Evolutionary conservation across 2,329 filamentous ascomycete genomes (phyloP).

Genomic region (Xylaria sp.): DNA sequence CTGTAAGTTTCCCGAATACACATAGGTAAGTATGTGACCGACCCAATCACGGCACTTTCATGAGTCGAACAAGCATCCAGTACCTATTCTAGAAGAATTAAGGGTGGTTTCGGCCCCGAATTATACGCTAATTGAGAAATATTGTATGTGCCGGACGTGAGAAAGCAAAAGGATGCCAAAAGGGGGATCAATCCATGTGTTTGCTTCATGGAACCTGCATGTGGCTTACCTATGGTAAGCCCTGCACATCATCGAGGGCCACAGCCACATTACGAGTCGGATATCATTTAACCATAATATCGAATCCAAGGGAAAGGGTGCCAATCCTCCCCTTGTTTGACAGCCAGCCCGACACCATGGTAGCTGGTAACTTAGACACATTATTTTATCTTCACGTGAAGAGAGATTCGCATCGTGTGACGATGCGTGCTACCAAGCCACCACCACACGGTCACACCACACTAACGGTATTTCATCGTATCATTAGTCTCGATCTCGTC

Average conservation of each 20-base stretch:
- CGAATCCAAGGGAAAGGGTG: conserved; percentile 6
- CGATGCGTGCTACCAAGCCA: background rate
- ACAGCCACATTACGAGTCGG: conserved; percentile 15
- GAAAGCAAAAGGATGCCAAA: background rate
- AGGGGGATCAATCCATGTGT: background rate
- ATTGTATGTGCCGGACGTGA: background rate
- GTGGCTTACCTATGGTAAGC: conserved; percentile 15
- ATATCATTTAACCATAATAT: conserved; percentile 6
- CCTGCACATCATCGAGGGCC: conserved; percentile 25
- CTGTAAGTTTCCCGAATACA: background rate
- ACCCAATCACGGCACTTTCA: background rate
- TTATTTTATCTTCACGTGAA: background rate
- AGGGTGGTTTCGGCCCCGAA: background rate
- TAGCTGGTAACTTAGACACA: background rate
- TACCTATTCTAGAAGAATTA: background rate
- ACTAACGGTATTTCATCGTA: background rate
- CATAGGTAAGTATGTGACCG: background rate
- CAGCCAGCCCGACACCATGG: conserved; percentile 26
- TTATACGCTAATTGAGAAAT: background rate
- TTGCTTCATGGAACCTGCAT: background rate
- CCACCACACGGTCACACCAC: background rate
- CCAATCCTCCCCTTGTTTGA: conserved; percentile 13
- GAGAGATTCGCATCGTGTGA: background rate
- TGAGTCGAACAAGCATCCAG: background rate
- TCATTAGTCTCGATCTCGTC: conserved; percentile 7